A percentile compares a stretch with the other conserved stretches of the same genome.
These are phyloP conservation scores for Cymbopogon flexuosus DNA, from an alignment of 202 grass and related monocot genomes.

Conservation along the genomic window DNA sequence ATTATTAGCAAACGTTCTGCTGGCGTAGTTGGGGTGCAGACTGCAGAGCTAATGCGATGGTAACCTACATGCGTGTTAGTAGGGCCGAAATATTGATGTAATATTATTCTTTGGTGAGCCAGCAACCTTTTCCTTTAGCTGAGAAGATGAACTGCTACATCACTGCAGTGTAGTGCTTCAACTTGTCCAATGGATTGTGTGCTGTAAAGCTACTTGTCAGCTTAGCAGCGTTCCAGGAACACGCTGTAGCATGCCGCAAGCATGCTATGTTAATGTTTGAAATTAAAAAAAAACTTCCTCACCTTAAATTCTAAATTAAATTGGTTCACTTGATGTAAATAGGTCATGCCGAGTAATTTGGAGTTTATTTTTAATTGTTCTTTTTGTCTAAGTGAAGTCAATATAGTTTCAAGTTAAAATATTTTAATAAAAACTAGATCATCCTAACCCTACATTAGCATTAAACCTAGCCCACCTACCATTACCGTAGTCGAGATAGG, in stretches of 20 bases:
- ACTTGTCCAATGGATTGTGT: not conserved
- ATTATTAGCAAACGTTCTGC: not conserved
- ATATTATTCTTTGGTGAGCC: slow-evolving; percentile 17
- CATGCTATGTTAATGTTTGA: not conserved
- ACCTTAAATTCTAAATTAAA: not conserved
- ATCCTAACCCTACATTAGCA: not conserved
- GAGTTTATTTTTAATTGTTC: not conserved
- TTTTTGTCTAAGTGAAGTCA: not conserved
- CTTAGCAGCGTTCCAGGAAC: not conserved
- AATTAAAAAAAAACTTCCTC: not conserved
- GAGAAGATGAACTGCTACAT: not conserved
- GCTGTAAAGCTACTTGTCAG: slow-evolving; percentile 40
- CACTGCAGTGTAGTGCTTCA: slow-evolving; percentile 17
- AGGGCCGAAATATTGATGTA: slow-evolving; percentile 15
- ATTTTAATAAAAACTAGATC: not conserved
- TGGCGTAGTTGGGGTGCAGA: slow-evolving; percentile 22
- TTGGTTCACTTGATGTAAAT: not conserved
- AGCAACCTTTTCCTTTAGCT: slow-evolving; percentile 19
- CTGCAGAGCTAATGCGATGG: slow-evolving; percentile 26
- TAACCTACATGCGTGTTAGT: not conserved
- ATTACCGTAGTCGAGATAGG: no score
- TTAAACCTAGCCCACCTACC: no score
- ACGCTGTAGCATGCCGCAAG: not conserved
- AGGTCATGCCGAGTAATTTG: not conserved
- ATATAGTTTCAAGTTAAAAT: not conserved